These are phyloP conservation scores for Astragalus membranaceus DNA, from an alignment of 306 rosid species.

Conservation along the genomic window DNA sequence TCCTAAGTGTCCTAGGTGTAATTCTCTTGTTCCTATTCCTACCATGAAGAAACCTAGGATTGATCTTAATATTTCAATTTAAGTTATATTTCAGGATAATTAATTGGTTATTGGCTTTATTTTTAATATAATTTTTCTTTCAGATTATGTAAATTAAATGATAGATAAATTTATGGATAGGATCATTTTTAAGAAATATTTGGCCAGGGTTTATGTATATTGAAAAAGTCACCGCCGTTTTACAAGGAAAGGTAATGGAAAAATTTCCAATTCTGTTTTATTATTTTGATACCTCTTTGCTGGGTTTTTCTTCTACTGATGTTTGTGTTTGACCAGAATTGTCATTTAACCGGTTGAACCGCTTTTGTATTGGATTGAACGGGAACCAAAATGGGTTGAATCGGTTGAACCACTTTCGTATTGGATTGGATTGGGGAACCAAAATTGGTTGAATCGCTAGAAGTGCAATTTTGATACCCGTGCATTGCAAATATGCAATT, in stretches of 20 bases:
- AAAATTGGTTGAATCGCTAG: too few relatives aligned
- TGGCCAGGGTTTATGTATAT: slow-evolving; percentile 49
- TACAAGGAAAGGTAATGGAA: slow-evolving; percentile 31
- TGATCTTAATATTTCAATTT: slow-evolving; percentile 79
- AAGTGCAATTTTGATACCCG: too few relatives aligned
- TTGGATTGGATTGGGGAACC: too few relatives aligned
- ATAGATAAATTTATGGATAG: slow-evolving; percentile 37
- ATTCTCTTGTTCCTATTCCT: slow-evolving; percentile 58
- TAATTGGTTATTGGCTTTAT: slow-evolving; percentile 12
- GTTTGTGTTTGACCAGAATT: too few relatives aligned
- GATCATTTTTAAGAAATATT: slow-evolving; percentile 26
- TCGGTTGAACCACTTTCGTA: too few relatives aligned
- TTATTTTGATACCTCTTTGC: not conserved
- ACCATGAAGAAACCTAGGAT: slow-evolving; percentile 74
- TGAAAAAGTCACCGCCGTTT: slow-evolving; percentile 22
- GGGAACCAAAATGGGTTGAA: too few relatives aligned
- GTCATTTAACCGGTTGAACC: too few relatives aligned
- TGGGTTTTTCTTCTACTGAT: not conserved
- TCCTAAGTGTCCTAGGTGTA: slow-evolving; percentile 90
- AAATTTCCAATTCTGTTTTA: slow-evolving; percentile 2
- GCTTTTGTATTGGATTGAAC: too few relatives aligned
- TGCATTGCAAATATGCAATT: too few relatives aligned
- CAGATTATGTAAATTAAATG: slow-evolving; percentile 54
- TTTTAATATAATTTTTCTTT: slow-evolving; percentile 2
- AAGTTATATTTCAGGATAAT: slow-evolving; percentile 14